phyloP scores from a whole-genome alignment of 306 rosid genomes.

The Vigna mungo region DNA sequence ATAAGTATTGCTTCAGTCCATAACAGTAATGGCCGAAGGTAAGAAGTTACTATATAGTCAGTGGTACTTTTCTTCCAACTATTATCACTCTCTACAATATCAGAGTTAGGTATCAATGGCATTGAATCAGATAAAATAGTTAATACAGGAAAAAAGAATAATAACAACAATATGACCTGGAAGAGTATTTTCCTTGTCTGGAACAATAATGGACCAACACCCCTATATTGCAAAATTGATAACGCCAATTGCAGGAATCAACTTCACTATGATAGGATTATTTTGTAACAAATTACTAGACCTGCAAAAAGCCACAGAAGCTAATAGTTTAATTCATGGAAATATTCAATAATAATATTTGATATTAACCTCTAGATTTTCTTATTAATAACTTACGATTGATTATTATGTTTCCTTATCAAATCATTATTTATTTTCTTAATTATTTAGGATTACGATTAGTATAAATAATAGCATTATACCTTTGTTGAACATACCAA shows the following conservation, averaged over 20 bases:
- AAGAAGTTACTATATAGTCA: slow-evolving; percentile 64
- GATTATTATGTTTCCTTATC: neutral
- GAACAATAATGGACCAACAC: slow-evolving; percentile 74
- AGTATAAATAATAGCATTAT: neutral
- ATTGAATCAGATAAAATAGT: slow-evolving; percentile 15
- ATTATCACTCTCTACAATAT: slow-evolving; percentile 74
- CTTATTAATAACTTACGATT: neutral
- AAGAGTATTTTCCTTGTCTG: slow-evolving; percentile 62
- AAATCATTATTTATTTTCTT: neutral
- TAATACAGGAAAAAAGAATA: slow-evolving; percentile 14
- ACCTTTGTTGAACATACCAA: neutral
- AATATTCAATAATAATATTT: neutral
- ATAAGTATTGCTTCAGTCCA: slow-evolving; percentile 88
- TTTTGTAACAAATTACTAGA: slow-evolving; percentile 64
- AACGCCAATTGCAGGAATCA: slow-evolving; percentile 71
- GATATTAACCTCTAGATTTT: neutral
- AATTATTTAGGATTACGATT: neutral
- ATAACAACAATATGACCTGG: slow-evolving; percentile 55
- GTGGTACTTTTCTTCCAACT: slow-evolving; percentile 89
- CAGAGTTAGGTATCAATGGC: slow-evolving; percentile 29
- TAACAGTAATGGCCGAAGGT: slow-evolving; percentile 79
- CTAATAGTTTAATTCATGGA: slow-evolving; percentile 9
- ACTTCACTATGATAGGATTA: slow-evolving; percentile 64
- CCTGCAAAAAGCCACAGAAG: slow-evolving; percentile 58
- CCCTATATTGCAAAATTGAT: slow-evolving; percentile 81